These are phyloP conservation scores for Hypoxylon rubiginosum DNA, from an alignment of 2,329 filamentous ascomycete genomes.

Conservation along the genomic window DNA sequence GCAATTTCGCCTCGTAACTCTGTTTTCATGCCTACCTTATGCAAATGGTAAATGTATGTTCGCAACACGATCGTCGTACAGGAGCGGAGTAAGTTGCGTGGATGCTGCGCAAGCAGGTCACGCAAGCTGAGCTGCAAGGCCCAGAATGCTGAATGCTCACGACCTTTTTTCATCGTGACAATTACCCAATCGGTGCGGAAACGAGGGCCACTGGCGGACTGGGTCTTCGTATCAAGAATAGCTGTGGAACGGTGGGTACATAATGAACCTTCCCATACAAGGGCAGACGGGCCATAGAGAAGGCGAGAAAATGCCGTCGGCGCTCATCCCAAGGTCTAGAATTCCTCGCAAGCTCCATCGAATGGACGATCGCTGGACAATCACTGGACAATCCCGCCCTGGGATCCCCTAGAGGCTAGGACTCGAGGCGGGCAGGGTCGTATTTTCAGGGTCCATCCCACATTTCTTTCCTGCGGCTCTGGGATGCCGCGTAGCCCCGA, in stretches of 20 bases:
- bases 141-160: not conserved
- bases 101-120: slow-evolving; percentile 21
- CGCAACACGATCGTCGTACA: not conserved
- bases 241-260: no score
- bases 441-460: slow-evolving; percentile 44
- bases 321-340: slow-evolving; percentile 30
- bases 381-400: not conserved
- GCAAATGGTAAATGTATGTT: no score
- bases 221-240: not conserved
- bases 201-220: not conserved
- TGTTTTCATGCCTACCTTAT: slow-evolving; percentile 1
- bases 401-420: slow-evolving; percentile 19
- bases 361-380: slow-evolving; percentile 6
- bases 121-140: slow-evolving; percentile 9
- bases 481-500: slow-evolving; percentile 39
- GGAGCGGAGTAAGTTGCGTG: not conserved
- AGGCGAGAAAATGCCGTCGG: slow-evolving; percentile 24
- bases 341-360: slow-evolving; percentile 29
- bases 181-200: not conserved
- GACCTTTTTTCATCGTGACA: not conserved
- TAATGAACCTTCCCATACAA: no score
- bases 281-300: slow-evolving; percentile 19
- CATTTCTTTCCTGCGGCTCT: slow-evolving; percentile 36
- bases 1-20: slow-evolving; percentile 5
- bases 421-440: slow-evolving; percentile 22